Percentiles rank a stretch among this genome's conserved stretches.
Conservation (phyloP, 306 rosid species). For the Pyrus betulifolia region DNA sequence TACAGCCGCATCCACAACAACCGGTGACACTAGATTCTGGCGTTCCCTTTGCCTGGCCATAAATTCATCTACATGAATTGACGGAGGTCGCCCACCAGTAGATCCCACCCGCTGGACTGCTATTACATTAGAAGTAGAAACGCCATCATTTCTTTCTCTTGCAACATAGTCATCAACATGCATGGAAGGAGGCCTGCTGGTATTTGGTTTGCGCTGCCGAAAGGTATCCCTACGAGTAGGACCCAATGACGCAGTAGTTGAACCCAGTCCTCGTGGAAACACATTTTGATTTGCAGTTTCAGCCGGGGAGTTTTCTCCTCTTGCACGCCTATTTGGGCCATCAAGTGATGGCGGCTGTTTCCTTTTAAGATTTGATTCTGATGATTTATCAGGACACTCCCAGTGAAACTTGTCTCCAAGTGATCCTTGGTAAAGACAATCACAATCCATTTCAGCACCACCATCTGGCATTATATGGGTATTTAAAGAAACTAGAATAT, state of each 20-base stretch:
- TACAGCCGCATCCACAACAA: conserved; percentile 60
- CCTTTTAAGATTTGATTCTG: conserved; percentile 52
- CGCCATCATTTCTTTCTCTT: conserved; percentile 86
- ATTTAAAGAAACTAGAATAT: conserved; percentile 37
- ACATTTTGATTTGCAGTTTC: conserved; percentile 54
- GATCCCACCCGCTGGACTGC: conserved; percentile 77
- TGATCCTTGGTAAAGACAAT: conserved; percentile 46
- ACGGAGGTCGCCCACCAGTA: conserved; percentile 95
- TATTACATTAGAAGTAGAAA: conserved; percentile 64
- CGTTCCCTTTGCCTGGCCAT: conserved; percentile 99
- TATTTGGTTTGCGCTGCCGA: conserved; percentile 98
- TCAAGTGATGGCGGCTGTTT: conserved; percentile 53
- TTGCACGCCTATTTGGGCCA: conserved; percentile 67
- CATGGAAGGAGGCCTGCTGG: conserved; percentile 99
- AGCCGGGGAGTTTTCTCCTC: conserved; percentile 69
- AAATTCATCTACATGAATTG: conserved; percentile 96
- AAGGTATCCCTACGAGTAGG: conserved; percentile 92
- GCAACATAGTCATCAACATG: conserved; percentile 98
- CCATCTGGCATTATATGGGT: conserved; percentile 43
- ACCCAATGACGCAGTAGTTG: conserved; percentile 59
- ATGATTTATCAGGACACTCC: conserved; percentile 92
- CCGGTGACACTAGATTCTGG: conserved; percentile 63
- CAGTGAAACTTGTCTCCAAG: conserved; percentile 77
- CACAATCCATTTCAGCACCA: conserved; percentile 50
- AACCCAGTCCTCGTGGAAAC: conserved; percentile 58